These are phyloP conservation scores for Peronosclerospora sorghi DNA, from an alignment of 352 stramenopile genomes.

Conservation along the genomic window DNA sequence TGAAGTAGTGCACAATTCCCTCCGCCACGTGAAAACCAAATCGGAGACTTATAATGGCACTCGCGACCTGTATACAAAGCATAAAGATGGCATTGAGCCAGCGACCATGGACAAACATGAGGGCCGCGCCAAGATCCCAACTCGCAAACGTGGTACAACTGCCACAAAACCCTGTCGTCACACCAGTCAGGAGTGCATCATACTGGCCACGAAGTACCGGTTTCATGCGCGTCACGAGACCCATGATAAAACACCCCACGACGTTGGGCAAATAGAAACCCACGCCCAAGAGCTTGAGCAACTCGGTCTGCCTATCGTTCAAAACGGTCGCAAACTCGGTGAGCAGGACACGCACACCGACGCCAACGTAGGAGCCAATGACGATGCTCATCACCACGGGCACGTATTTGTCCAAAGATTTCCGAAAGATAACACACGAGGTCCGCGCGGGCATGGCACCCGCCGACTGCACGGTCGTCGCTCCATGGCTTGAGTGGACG, in stretches of 20 bases:
- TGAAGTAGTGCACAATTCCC: conserved; percentile 31
- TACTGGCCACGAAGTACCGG: conserved; percentile 36
- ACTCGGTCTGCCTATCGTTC: conserved; percentile 23
- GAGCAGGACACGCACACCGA: conserved; percentile 36
- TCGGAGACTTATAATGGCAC: conserved; percentile 31
- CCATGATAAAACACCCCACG: conserved; percentile 59
- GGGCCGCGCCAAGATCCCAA: conserved; percentile 37
- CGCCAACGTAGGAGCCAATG: conserved; percentile 38
- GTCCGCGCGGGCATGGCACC: neutral
- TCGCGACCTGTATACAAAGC: conserved; percentile 36
- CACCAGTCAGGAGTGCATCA: conserved; percentile 32
- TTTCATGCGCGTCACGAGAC: conserved; percentile 28
- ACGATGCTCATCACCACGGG: conserved; percentile 26
- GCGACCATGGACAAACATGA: conserved; percentile 36
- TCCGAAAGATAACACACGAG: conserved; percentile 1
- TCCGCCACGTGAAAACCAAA: conserved; percentile 33
- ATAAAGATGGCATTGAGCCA: conserved; percentile 42
- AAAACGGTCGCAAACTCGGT: conserved; percentile 33
- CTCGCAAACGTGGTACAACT: conserved; percentile 57
- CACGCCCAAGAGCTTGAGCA: conserved; percentile 42
- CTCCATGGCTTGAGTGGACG: conserved; percentile 5
- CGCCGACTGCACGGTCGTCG: conserved; percentile 4
- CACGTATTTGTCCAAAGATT: conserved; percentile 20
- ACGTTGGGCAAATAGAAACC: conserved; percentile 47
- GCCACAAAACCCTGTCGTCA: conserved; percentile 63